Conservation (phyloP, 192 early-diverging fungal genomes). For the Podila verticillata region DNA sequence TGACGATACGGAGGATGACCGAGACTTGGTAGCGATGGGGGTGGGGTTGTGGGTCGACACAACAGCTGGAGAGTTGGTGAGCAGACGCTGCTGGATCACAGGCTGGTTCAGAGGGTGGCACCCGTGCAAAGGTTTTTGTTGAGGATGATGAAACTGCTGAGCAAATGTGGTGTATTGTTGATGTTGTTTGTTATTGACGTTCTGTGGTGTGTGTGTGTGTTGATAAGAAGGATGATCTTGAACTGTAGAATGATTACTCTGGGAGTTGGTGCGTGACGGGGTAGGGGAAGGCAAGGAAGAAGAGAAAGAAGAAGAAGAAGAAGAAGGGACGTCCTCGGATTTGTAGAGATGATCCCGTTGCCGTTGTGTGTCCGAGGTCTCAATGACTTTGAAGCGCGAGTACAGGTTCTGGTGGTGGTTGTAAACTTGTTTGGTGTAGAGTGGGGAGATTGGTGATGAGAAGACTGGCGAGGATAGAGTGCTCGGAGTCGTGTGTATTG, state of each 20-base stretch:
- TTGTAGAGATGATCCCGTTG: constrained; percentile 6
- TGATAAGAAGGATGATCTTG: too few relatives aligned
- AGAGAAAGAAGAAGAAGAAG: too few relatives aligned
- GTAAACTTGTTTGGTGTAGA: constrained; percentile 1
- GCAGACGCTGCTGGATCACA: background rate
- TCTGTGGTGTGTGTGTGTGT: background rate
- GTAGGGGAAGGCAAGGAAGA: background rate
- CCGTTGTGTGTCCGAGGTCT: background rate
- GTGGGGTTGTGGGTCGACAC: too few relatives aligned
- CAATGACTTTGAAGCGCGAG: background rate
- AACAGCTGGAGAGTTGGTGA: too few relatives aligned
- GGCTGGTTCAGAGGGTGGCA: constrained; percentile 22
- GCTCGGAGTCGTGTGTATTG: background rate
- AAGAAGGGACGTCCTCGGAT: background rate
- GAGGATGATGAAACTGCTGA: constrained; percentile 15
- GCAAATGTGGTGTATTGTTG: background rate
- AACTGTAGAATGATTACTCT: background rate
- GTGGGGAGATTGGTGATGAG: background rate
- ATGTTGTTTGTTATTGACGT: background rate
- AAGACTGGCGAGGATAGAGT: background rate
- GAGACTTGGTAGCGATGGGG: too few relatives aligned
- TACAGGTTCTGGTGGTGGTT: background rate
- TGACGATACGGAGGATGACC: too few relatives aligned
- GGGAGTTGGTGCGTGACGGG: background rate
- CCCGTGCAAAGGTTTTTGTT: constrained; percentile 2